phyloP scores from a whole-genome alignment of 2,329 filamentous ascomycete species.

The Trichophyton simii region DNA sequence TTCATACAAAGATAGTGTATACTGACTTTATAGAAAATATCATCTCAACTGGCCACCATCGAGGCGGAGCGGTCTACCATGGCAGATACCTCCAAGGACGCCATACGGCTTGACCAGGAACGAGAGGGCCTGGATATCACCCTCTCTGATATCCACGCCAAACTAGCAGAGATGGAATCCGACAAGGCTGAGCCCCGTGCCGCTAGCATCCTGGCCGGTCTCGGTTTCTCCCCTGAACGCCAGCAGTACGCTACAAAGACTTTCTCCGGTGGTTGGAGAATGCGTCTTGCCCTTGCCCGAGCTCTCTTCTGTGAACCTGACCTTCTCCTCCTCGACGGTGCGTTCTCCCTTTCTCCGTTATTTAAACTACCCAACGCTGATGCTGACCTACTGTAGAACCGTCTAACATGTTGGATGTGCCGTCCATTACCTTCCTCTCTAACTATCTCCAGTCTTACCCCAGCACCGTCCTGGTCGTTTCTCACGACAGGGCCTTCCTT shows the following conservation, averaged over 20 bases:
- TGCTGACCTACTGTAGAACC: conserved; percentile 50
- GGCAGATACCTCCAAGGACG: conserved; percentile 86
- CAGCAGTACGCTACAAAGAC: conserved; percentile 92
- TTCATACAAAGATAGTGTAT: too few relatives aligned
- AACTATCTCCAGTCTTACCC: conserved; percentile 91
- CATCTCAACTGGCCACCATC: conserved; percentile 58
- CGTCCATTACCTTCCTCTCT: conserved; percentile 96
- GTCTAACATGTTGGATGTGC: conserved; percentile 99
- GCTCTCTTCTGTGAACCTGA: conserved; percentile 97
- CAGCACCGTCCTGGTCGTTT: conserved; percentile 89
- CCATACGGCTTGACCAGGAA: conserved; percentile 69
- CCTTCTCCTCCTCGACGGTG: conserved; percentile 73
- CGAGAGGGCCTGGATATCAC: conserved; percentile 84
- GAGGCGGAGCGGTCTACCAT: conserved; percentile 65
- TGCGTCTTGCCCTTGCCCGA: conserved; percentile 87
- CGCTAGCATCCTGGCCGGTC: conserved; percentile 88
- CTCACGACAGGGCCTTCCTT: conserved; percentile 96
- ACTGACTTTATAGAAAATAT: conserved; percentile 51
- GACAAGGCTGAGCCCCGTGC: conserved; percentile 95
- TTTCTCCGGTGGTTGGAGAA: conserved; percentile 98
- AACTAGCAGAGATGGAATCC: conserved; percentile 96
- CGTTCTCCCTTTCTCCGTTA: conserved; percentile 6
- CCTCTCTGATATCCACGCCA: conserved; percentile 77
- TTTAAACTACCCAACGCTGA: not conserved
- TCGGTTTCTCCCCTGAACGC: conserved; percentile 87